Evolutionary conservation across 2,329 filamentous ascomycete genomes (phyloP), one percentile per base, ranked within the genome.

Genomic region (Xylariaceae sp.): DNA sequence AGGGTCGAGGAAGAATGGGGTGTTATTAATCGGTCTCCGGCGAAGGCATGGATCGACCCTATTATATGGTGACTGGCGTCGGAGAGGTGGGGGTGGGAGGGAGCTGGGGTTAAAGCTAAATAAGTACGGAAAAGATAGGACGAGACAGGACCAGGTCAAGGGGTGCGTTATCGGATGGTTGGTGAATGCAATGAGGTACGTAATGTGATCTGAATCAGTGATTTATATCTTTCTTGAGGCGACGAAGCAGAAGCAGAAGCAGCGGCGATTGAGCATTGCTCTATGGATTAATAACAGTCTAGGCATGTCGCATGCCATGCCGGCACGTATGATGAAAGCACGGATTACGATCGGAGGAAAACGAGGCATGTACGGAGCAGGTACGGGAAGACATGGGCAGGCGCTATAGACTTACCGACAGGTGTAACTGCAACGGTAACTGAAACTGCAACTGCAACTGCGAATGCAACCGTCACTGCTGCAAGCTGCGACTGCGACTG

Each of bases 51-150:
- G 23, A 30, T 30, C 23, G 23, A 30, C 8, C 37, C 11, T 42
- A 42, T 42, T 42, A 42, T 42, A 42, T 30, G 37, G 37, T 42
- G 11, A 42, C 11, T 13, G 37, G 37, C 23, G 23, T 30, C 23
- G 23, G 23, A 30, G 37, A 42, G 37, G 6, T 13, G 51, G 35
- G 35, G 9, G 18, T 18, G 39, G 3, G 23, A 10, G 30, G 53
- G 56, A 53, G 5, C 47, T 55, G 60, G 55, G 60, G 54, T 60
- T 55, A 60, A 50, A 30, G 15, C 50, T 51, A 56, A 57, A 53
- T 37, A 53, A 34, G 35, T 37, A 13, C 44, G 50, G 18, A 45
- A 37, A 10, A 42, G 37, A 42, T 42, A 42, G 37, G 37, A 9
- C 37, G 37, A 10, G 37, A 13, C 37, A 42, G 11, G 37, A 10